A percentile compares a stretch with the other conserved stretches of the same genome.
phyloP scores from a whole-genome alignment of 352 stramenopile genomes.

The Phytophthora sojae region DNA sequence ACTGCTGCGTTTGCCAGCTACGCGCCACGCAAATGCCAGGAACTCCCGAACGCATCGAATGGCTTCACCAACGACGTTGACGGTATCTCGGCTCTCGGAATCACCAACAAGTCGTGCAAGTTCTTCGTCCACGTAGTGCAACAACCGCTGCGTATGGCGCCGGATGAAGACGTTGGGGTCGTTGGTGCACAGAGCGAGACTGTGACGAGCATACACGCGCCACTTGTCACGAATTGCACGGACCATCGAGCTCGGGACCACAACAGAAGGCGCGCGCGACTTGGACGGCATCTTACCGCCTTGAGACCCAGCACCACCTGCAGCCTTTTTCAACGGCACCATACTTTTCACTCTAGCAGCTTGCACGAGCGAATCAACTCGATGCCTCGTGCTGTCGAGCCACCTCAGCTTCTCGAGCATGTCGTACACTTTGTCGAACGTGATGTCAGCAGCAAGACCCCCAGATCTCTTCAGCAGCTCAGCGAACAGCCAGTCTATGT shows the following conservation, averaged over 20 bases:
- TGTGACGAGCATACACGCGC: constrained; percentile 40
- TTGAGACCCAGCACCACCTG: not conserved
- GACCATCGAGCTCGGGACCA: constrained; percentile 9
- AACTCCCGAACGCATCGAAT: constrained; percentile 51
- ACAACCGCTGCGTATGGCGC: constrained; percentile 30
- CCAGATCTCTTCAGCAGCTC: constrained; percentile 34
- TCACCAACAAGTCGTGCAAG: constrained; percentile 15
- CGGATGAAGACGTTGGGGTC: constrained; percentile 66
- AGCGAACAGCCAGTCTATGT: constrained; percentile 57
- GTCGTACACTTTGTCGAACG: constrained; percentile 50
- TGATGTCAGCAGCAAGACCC: constrained; percentile 36
- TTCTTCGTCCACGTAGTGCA: constrained; percentile 30
- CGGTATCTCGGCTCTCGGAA: not conserved
- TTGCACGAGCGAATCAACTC: constrained; percentile 30
- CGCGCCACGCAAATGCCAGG: constrained; percentile 50
- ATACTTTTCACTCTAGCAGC: constrained; percentile 5
- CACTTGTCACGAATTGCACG: constrained; percentile 42
- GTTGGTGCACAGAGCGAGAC: constrained; percentile 52
- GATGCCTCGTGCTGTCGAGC: constrained; percentile 40
- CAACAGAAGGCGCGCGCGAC: not conserved
- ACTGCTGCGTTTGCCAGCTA: constrained; percentile 42
- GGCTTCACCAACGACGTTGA: not conserved
- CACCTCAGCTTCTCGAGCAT: constrained; percentile 37
- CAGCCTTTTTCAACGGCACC: not conserved
- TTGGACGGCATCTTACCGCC: constrained; percentile 4